phyloP scores from a whole-genome alignment of 805 yeast genomes.

The Starmera pachycereana region DNA sequence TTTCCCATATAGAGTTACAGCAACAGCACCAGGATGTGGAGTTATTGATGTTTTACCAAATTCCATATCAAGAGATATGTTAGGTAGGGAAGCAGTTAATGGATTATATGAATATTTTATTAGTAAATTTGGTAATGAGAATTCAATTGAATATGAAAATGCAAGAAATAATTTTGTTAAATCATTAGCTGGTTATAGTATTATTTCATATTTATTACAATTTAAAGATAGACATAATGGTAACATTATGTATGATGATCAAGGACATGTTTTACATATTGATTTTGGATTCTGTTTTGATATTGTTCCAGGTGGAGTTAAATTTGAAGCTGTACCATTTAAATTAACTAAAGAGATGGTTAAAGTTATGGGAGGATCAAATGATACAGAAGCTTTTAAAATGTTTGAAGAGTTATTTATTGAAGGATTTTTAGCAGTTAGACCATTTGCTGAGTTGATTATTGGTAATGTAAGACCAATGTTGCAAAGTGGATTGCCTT shows the following conservation, averaged over 20 bases:
- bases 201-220: constrained; percentile 82
- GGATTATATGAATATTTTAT: constrained; percentile 89
- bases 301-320: constrained; percentile 98
- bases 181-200: constrained; percentile 89
- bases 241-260: constrained; percentile 90
- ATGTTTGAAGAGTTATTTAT: constrained; percentile 96
- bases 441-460: constrained; percentile 82
- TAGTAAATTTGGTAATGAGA: constrained; percentile 92
- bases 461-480: constrained; percentile 82
- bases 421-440: constrained; percentile 79
- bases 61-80: constrained; percentile 93
- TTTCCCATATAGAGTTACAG: constrained; percentile 91
- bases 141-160: constrained; percentile 76
- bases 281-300: constrained; percentile 99
- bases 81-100: constrained; percentile 97
- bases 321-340: constrained; percentile 96
- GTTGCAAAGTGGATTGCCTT: constrained; percentile 93
- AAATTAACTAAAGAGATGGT: constrained; percentile 96
- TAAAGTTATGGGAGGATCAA: constrained; percentile 87
- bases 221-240: constrained; percentile 98
- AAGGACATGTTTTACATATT: constrained; percentile 91
- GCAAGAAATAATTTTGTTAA: constrained; percentile 91
- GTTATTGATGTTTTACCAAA: constrained; percentile 96
- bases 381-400: constrained; percentile 72
- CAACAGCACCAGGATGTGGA: constrained; percentile 99